These are phyloP conservation scores for Aspergillus clavatus DNA, from an alignment of 2,329 filamentous ascomycete genomes.

Conservation along the genomic window DNA sequence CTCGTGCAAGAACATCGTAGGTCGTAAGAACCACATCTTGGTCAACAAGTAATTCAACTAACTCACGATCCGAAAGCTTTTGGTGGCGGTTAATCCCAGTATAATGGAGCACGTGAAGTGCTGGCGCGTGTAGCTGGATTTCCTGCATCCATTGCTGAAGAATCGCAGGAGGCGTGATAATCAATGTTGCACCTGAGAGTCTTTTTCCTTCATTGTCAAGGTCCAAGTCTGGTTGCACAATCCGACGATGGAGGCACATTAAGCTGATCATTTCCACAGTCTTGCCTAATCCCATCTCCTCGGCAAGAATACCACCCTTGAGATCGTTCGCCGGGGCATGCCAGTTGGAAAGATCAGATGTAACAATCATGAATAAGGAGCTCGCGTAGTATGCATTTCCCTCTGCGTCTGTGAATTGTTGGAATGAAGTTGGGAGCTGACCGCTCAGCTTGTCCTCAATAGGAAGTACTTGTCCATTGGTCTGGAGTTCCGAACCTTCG, in stretches of 20 bases:
- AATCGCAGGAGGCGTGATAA: slow-evolving; percentile 59
- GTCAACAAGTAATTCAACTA: slow-evolving; percentile 44
- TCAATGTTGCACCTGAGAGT: slow-evolving; percentile 53
- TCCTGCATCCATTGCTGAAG: slow-evolving; percentile 61
- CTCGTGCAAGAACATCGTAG: slow-evolving; percentile 66
- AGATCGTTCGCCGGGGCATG: slow-evolving; percentile 26
- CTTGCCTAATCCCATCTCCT: slow-evolving; percentile 50
- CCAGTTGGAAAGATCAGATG: slow-evolving; percentile 34
- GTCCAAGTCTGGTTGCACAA: slow-evolving; percentile 13
- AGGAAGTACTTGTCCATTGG: slow-evolving; percentile 27
- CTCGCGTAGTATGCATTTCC: slow-evolving; percentile 39
- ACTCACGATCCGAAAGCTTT: slow-evolving; percentile 33
- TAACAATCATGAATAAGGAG: slow-evolving; percentile 38
- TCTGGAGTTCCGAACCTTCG: slow-evolving; percentile 36
- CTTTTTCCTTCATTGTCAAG: slow-evolving; percentile 22
- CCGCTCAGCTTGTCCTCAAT: slow-evolving; percentile 5
- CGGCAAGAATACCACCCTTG: slow-evolving; percentile 45
- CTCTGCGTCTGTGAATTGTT: slow-evolving; percentile 32
- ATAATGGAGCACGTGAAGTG: slow-evolving; percentile 54
- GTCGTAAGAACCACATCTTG: slow-evolving; percentile 59
- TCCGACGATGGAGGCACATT: slow-evolving; percentile 39
- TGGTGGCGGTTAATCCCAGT: slow-evolving; percentile 46
- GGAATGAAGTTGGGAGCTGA: slow-evolving; percentile 38
- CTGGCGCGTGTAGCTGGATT: slow-evolving; percentile 53
- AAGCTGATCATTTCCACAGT: slow-evolving; percentile 47